These are phyloP conservation scores for Globisporangium spiculum DNA, from an alignment of 352 stramenopile species.

Conservation along the genomic window DNA sequence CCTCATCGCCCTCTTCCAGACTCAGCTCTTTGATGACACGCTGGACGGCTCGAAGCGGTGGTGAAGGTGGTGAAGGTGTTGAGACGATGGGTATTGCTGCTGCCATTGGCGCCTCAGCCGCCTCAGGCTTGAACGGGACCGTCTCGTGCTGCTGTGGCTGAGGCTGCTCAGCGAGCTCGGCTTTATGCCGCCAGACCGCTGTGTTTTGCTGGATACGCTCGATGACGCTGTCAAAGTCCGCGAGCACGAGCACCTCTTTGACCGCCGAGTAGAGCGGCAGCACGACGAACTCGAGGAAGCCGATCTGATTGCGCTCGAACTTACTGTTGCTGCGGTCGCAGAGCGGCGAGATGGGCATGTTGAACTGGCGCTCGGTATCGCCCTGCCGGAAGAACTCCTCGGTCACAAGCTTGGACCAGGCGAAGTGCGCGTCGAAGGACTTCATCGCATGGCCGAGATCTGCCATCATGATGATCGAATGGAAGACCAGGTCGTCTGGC, in stretches of 20 bases:
- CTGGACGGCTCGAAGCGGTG: background rate
- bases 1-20: conserved; percentile 6
- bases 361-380: conserved; percentile 56
- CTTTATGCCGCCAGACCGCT: conserved; percentile 36
- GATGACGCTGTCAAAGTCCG: conserved; percentile 45
- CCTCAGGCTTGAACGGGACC: background rate
- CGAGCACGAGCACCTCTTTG: conserved; percentile 43
- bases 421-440: conserved; percentile 50
- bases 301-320: conserved; percentile 70
- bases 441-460: conserved; percentile 70
- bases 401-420: conserved; percentile 56
- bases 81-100: background rate
- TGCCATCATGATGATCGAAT: conserved; percentile 75
- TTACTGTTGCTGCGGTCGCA: conserved; percentile 49
- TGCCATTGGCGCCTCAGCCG: background rate
- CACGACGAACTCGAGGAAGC: conserved; percentile 74
- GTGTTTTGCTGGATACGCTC: conserved; percentile 47
- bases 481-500: conserved; percentile 53
- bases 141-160: background rate
- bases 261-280: conserved; percentile 58
- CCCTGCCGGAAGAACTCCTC: conserved; percentile 75
- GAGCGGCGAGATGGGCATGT: conserved; percentile 55
- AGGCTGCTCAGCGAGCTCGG: conserved; percentile 13
- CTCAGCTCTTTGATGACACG: background rate
- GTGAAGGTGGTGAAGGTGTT: too few species aligned